phyloP scores from a whole-genome alignment of 1,139 yeast species.

The Kodamaea derodonti region DNA sequence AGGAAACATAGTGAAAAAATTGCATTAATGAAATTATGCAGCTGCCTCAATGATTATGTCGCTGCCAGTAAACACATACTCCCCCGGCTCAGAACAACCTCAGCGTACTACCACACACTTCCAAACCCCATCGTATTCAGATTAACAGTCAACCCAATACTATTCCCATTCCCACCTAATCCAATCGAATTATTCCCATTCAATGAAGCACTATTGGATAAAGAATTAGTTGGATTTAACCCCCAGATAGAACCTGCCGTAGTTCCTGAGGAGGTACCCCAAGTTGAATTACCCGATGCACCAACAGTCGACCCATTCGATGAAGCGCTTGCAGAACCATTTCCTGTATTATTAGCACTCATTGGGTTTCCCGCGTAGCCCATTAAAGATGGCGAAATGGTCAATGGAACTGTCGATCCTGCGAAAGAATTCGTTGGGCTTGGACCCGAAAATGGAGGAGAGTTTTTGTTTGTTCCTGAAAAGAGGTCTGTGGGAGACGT shows the following conservation, averaged over 20 bases:
- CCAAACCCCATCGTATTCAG: neutral
- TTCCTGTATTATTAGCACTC: conserved; percentile 8
- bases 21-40: too few relatives aligned
- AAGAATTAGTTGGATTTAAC: conserved; percentile 6
- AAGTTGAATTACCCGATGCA: conserved; percentile 1
- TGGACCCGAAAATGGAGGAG: conserved; percentile 1
- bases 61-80: too few relatives aligned
- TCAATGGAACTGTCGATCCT: conserved; percentile 2
- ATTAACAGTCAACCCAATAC: neutral
- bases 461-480: conserved; percentile 7
- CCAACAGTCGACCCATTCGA: conserved; percentile 3
- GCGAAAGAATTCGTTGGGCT: neutral
- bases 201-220: conserved; percentile 11
- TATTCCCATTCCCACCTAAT: neutral
- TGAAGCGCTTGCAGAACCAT: conserved; percentile 2
- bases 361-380: neutral
- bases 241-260: conserved; percentile 15
- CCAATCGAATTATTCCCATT: conserved; percentile 4
- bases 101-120: conserved; percentile 3
- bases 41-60: too few relatives aligned
- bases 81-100: too few relatives aligned
- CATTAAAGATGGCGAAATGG: conserved; percentile 7
- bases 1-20: too few relatives aligned
- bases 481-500: conserved; percentile 16
- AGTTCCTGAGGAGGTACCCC: conserved; percentile 1